Percentiles rank a stretch among this genome's conserved stretches.
phyloP scores from a whole-genome alignment of 371 early-diverging fungal species.

The Mucor circinelloides region DNA sequence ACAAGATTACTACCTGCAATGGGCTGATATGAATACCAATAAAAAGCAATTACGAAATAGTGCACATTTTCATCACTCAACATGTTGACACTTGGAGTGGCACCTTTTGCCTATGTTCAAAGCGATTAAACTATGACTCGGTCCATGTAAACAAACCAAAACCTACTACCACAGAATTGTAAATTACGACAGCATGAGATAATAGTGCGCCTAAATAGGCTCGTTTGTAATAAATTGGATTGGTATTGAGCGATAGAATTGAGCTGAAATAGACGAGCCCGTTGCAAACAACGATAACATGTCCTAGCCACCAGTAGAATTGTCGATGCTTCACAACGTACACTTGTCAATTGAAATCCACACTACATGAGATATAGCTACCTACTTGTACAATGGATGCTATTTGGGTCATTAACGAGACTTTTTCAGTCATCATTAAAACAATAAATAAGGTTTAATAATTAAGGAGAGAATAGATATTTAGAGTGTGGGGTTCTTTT shows the following conservation, averaged over 20 bases:
- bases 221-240: constrained; percentile 52
- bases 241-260: constrained; percentile 36
- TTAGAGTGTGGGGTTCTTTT: neutral
- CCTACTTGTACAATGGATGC: constrained; percentile 10
- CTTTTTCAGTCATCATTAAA: constrained; percentile 14
- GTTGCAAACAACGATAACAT: constrained; percentile 38
- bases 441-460: neutral
- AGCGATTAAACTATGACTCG: neutral
- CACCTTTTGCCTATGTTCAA: neutral
- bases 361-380: neutral
- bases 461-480: neutral
- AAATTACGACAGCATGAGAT: constrained; percentile 83
- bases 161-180: constrained; percentile 78
- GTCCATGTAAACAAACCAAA: neutral
- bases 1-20: constrained; percentile 69
- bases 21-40: constrained; percentile 77
- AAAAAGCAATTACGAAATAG: constrained; percentile 80
- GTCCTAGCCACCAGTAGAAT: constrained; percentile 61
- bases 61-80: constrained; percentile 87
- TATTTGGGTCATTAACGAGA: constrained; percentile 7
- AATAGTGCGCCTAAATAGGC: constrained; percentile 75
- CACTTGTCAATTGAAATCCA: neutral
- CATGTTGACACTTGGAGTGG: constrained; percentile 28
- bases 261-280: constrained; percentile 42
- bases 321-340: constrained; percentile 49